Base-by-base conservation (phyloP, 176 grass and related monocot species). In the Zea mays region DNA sequence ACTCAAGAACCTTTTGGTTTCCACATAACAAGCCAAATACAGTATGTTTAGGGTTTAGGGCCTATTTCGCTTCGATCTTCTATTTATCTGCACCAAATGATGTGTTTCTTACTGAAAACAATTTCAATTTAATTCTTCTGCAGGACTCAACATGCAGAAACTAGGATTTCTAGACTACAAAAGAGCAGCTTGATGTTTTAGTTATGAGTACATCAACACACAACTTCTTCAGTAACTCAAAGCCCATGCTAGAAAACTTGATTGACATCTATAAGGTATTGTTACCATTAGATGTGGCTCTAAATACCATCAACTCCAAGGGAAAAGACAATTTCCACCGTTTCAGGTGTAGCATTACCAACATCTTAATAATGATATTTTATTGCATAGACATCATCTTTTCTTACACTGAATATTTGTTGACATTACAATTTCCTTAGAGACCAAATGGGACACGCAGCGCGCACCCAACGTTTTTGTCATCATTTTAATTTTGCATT, bases 241-340 rank as follows among this genome's bases (percentile, higher is more conserved):
- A 45, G 35, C 46, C 6, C 50, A 47, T 82, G 35, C 68, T 67
- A 73, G 36, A 66, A 65, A 70, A 50, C 17, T 34, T 59, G 70
- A 80, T 85, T 8, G 50, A 60, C 51, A 79, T 73, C 15, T 81
- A 10, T 73, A 52, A 71, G 74, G 50, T 78, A 77, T 67, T 67
- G 50, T 60, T 67, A 78, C 61, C 80, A 83, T n/a, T n/a, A n/a
- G n/a, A n/a, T n/a, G n/a, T n/a, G n/a, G n/a, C n/a, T n/a, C n/a
- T n/a, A n/a, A n/a, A n/a, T n/a, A n/a, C n/a, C n/a, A n/a, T n/a
- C n/a, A n/a, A n/a, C n/a, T n/a, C n/a, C n/a, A n/a, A n/a, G n/a
- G n/a, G n/a, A n/a, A n/a, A n/a, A n/a, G n/a, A n/a, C n/a, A n/a
- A n/a, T n/a, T n/a, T n/a, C n/a, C n/a, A n/a, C n/a, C n/a, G n/a